Evolutionary conservation across 306 rosid genomes (phyloP).

Genomic region (Cucurbita moschata): DNA sequence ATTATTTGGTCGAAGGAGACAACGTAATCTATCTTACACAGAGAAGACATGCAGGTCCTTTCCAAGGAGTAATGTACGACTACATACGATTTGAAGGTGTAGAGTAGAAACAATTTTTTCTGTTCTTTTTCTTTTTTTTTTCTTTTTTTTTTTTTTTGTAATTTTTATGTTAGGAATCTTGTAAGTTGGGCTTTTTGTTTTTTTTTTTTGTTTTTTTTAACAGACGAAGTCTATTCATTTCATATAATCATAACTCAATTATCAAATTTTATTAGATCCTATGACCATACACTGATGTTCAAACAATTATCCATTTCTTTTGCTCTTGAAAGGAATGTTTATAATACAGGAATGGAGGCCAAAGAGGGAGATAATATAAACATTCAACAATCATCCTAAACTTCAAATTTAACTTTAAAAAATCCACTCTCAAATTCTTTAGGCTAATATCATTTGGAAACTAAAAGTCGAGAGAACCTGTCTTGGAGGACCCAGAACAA

Average conservation of each 20-base stretch:
- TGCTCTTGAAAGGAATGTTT: background rate
- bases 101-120: background rate
- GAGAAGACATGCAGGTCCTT: background rate
- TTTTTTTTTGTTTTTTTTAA: background rate
- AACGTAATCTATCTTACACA: background rate
- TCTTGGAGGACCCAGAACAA: constrained; percentile 52
- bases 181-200: background rate
- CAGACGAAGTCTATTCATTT: background rate
- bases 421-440: background rate
- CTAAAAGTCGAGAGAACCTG: constrained; percentile 59
- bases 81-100: background rate
- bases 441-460: background rate
- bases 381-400: background rate
- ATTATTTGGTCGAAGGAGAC: background rate
- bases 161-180: background rate
- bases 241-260: too few species aligned
- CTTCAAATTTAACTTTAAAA: background rate
- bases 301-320: too few species aligned
- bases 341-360: background rate
- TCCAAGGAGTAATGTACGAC: background rate
- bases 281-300: too few species aligned
- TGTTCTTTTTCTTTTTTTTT: too few species aligned
- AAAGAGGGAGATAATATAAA: background rate
- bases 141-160: background rate
- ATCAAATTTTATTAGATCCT: too few species aligned